Percentiles rank a stretch among this genome's conserved stretches.
Evolutionary conservation across 805 yeast species (phyloP).

Genomic region (Tetrapisispora arboricola): DNA sequence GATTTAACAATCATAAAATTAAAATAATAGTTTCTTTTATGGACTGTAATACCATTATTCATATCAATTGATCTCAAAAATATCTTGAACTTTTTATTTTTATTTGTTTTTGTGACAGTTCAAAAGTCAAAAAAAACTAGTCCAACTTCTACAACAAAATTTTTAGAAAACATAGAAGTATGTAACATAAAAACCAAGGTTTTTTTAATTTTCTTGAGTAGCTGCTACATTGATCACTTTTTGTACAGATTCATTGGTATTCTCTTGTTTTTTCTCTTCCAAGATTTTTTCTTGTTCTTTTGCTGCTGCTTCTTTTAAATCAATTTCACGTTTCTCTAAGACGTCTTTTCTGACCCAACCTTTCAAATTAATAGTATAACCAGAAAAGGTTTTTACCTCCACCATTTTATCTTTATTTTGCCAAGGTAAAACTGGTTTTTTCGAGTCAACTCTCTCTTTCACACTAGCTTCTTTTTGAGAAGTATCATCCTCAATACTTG

Average conservation of each 20-base stretch:
- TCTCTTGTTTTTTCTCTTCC: neutral
- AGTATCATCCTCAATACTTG: neutral
- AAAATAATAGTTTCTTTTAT: too few relatives aligned
- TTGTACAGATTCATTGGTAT: neutral
- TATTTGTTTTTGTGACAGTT: too few relatives aligned
- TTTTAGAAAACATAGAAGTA: too few relatives aligned
- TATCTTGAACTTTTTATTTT: too few relatives aligned
- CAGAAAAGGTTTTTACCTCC: slow-evolving; percentile 20
- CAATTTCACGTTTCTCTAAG: slow-evolving; percentile 1
- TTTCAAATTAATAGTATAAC: slow-evolving; percentile 18
- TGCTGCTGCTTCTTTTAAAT: slow-evolving; percentile 1
- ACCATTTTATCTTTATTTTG: slow-evolving; percentile 10
- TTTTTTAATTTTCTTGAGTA: neutral
- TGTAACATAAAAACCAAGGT: neutral
- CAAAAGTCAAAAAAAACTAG: neutral
- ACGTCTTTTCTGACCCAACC: slow-evolving; percentile 23
- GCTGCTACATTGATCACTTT: neutral
- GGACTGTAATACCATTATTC: too few relatives aligned
- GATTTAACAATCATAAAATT: too few relatives aligned
- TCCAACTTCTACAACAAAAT: neutral
- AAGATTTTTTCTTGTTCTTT: slow-evolving; percentile 2
- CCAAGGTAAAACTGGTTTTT: slow-evolving; percentile 20
- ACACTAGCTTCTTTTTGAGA: neutral
- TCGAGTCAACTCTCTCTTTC: neutral
- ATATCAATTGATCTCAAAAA: too few relatives aligned